Base-by-base conservation (phyloP, 768 basidiomycete species). In the Kwoniella shandongensis region DNA sequence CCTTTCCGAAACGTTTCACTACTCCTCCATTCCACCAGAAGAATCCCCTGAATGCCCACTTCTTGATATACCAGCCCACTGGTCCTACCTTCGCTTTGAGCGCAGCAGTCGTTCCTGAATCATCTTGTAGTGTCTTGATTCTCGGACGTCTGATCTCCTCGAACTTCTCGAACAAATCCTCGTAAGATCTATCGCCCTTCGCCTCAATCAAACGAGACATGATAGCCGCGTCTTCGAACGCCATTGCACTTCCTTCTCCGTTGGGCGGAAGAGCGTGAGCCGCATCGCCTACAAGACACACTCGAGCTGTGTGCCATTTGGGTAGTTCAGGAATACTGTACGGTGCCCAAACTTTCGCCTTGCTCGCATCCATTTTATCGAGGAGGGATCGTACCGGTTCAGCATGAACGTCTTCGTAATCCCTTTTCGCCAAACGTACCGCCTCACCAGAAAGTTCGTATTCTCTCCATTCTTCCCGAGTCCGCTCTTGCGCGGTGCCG, bases 51-150 rank as follows among this genome's bases (percentile, higher is more conserved):
- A 70, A 54, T 15, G 54, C 61, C 71, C 55, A 63, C 36, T 63
- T 68, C 56, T 73, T 73, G 5, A 57, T 2, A 39, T 27, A 70
- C 69, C 69, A 73, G 49, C 63, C 26, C 69, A 61, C 66, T 1
- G 63, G 57, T 17, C 61, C 55, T 3, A 57, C 39, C 26, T 49
- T 35, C 10, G 20, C 26, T 44, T 61, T 68, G 12, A 54, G 6
- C 15, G 30, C 57, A 0, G 30, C 48, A 12, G 15, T 51, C 22
- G 45, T 44, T 32, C 52, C 61, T 1, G 44, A 32, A 4, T 22
- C 39, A 27, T 51, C 36, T 17, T 46, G 54, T 26, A 69, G 17
- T 5, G 41, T 20, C 18, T 58, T 58, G 29, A 72, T 47, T n/a
- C 63, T 30, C 1, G 61, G 56, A 26, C 60, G 35, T 0, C 71